Base-by-base conservation (phyloP, 208 protist species). In the Leishmania aethiopica region DNA sequence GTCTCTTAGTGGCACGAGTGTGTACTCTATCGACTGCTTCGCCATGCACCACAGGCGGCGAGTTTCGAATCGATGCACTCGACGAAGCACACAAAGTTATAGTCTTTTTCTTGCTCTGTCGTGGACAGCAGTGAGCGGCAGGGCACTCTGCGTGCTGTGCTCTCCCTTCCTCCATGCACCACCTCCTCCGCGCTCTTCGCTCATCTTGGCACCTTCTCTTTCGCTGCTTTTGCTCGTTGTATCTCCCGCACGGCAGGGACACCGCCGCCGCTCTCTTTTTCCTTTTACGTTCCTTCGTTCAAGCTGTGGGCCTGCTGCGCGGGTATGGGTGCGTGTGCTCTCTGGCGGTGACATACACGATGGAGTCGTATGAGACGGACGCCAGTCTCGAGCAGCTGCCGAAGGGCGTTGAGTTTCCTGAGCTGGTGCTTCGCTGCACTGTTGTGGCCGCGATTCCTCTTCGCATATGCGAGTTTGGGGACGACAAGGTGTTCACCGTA, bases 401-500 rank as follows among this genome's bases (percentile, higher is more conserved):
- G 13, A 83, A 82, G 51, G 87, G 72, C 28, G 77, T 72, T 22
- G 80, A 82, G 3, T 77, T 89, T 49, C 66, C 75, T 7, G 74
- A 82, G 59, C 81, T 88, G 78, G 73, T 72, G 45, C 75, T 96
- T 55, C 91, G 90, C 60, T 90, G 89, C 69, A 81, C 90, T 69
- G 90, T 92, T 13, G 80, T 85, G 25, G 32, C 53, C 11, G 79
- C 91, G 3, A 84, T 89, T 47, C 84, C 89, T 0, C 82, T 92
- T 28, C 90, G 92, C 55, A 67, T 42, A 22, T 84, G 93, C 35
- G 93, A 95, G 80, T 94, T 93, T 59, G 77, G 82, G 70, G 66
- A 85, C 19, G 91, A 88, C 45, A 83, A 78, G 8, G 92, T 97
- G 10, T 91, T 94, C 83, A 92, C 88, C 37, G 64, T 93, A 3